A percentile compares a stretch with the other conserved stretches of the same genome.
Conservation (phyloP, 257 asterid genomes). For the Penstemon eatonii region DNA sequence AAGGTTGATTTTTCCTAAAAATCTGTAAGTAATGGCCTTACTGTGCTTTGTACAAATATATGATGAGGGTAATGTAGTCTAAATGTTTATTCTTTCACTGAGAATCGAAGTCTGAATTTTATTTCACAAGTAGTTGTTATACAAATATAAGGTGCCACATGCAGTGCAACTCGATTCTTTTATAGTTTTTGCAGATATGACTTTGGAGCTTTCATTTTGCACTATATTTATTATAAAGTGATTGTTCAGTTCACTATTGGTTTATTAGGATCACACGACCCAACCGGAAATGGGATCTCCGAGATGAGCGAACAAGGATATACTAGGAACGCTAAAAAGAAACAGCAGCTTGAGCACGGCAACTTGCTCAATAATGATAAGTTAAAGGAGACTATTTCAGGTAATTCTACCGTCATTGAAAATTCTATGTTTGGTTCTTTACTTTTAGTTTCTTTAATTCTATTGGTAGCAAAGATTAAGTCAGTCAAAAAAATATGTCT, state of each 20-base stretch:
- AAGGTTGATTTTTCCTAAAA: no score
- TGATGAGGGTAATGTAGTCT: no score
- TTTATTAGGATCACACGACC: conserved; percentile 47
- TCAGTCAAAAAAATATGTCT: no score
- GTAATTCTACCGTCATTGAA: conserved; percentile 27
- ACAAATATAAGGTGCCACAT: no score
- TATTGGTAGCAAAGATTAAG: no score
- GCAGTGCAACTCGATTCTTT: no score
- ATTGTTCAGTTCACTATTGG: not conserved
- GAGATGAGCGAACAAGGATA: conserved; percentile 7
- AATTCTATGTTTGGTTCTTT: not conserved
- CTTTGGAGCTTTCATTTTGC: not conserved
- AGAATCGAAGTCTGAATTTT: not conserved
- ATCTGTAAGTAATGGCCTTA: no score
- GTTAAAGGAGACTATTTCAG: conserved; percentile 32
- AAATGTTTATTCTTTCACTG: not conserved
- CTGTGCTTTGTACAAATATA: no score
- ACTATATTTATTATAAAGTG: no score
- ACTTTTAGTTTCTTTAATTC: not conserved
- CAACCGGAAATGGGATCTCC: conserved; percentile 24
- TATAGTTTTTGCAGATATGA: no score
- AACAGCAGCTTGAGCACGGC: conserved; percentile 27
- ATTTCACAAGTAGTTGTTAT: no score
- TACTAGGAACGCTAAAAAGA: conserved; percentile 30
- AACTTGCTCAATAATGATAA: conserved; percentile 29